phyloP scores from a whole-genome alignment of 805 yeast species.

The Candida rishiriensis region DNA sequence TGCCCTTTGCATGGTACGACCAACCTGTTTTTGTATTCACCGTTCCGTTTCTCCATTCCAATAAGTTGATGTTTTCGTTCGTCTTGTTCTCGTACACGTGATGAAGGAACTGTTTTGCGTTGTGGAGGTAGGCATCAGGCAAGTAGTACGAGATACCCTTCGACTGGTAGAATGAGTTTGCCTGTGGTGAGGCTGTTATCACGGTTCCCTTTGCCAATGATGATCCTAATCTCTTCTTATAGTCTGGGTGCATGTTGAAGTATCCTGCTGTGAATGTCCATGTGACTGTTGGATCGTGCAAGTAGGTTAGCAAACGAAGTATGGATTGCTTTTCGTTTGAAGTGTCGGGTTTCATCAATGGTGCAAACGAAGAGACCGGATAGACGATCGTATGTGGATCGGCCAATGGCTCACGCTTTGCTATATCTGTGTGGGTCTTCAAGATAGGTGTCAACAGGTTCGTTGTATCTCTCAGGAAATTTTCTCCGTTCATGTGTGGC shows the following conservation, averaged over 20 bases:
- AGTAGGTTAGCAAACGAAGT: conserved; percentile 52
- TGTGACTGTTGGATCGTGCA: conserved; percentile 48
- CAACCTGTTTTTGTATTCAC: conserved; percentile 83
- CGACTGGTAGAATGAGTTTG: conserved; percentile 88
- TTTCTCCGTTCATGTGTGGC: conserved; percentile 51
- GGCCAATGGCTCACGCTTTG: conserved; percentile 13
- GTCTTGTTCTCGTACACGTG: conserved; percentile 26
- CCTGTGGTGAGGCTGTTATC: conserved; percentile 89
- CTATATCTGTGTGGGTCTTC: conserved; percentile 30
- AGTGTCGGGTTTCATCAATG: conserved; percentile 57
- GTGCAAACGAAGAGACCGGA: conserved; percentile 90
- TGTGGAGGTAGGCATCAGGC: conserved; percentile 81
- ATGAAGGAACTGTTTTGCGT: conserved; percentile 63
- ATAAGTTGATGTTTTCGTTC: conserved; percentile 47
- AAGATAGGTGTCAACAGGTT: conserved; percentile 54
- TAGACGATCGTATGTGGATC: conserved; percentile 62
- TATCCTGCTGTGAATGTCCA: conserved; percentile 97
- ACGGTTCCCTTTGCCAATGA: conserved; percentile 62
- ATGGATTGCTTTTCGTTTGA: conserved; percentile 83
- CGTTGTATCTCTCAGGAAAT: conserved; percentile 56
- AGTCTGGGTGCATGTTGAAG: conserved; percentile 82
- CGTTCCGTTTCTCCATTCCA: conserved; percentile 85
- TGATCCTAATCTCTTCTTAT: conserved; percentile 52
- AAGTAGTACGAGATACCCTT: conserved; percentile 74
- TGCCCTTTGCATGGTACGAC: conserved; percentile 97